Conservation (phyloP, 306 rosid species). For the Sophora flavescens region DNA sequence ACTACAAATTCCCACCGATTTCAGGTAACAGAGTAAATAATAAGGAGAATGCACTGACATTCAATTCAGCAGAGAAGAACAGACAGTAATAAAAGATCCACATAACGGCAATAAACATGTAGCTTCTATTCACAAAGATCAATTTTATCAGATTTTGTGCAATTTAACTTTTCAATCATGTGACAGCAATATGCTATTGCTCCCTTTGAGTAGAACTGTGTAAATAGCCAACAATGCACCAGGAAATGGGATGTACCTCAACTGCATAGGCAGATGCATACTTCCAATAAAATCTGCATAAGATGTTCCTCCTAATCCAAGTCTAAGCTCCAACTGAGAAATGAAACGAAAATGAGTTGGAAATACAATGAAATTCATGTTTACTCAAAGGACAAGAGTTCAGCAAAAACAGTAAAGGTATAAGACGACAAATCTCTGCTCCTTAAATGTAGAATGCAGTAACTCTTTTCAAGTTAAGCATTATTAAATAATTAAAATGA, state of each 20-base stretch:
- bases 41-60: conserved; percentile 2
- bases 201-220: conserved; percentile 6
- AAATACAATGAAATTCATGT: neutral
- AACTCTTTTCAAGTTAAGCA: neutral
- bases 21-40: conserved; percentile 22
- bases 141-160: neutral
- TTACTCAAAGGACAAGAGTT: neutral
- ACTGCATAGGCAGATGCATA: conserved; percentile 91
- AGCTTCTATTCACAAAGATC: conserved; percentile 32
- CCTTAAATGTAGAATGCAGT: neutral
- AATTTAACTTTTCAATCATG: neutral
- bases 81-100: conserved; percentile 7
- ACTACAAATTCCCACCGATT: conserved; percentile 58
- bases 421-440: neutral
- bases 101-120: conserved; percentile 10
- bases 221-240: neutral
- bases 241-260: conserved; percentile 70
- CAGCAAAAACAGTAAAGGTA: neutral
- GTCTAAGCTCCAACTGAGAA: conserved; percentile 89
- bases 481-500: neutral
- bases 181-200: neutral
- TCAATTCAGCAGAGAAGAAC: conserved; percentile 12
- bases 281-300: conserved; percentile 83
- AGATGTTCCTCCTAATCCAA: conserved; percentile 98
- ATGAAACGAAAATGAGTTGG: conserved; percentile 24